Conservation (phyloP, 176 grass and related monocot genomes). For the Eleusine indica region DNA sequence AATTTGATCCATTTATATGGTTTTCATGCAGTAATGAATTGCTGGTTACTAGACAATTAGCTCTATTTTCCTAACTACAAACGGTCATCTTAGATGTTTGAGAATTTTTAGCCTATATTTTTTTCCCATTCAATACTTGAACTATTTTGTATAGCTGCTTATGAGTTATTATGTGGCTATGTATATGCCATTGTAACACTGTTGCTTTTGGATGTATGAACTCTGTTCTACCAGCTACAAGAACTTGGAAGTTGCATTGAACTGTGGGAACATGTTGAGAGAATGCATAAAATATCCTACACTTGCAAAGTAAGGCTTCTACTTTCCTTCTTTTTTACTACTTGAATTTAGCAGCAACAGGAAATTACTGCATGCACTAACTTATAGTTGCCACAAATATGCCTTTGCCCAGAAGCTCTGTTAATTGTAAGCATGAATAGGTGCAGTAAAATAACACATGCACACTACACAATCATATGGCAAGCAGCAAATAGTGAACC, state of each 20-base stretch:
- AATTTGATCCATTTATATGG: slow-evolving; percentile 14
- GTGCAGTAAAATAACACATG: slow-evolving; percentile 3
- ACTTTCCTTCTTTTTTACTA: background rate
- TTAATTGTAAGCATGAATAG: background rate
- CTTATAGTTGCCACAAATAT: slow-evolving; percentile 13
- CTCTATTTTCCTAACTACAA: background rate
- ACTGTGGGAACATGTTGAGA: slow-evolving; percentile 97
- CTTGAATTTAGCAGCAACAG: background rate
- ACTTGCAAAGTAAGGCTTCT: slow-evolving; percentile 90
- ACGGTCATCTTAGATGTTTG: background rate
- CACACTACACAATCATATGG: background rate
- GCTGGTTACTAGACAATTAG: background rate
- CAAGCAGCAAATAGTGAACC: background rate
- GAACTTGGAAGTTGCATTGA: slow-evolving; percentile 97
- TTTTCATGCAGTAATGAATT: slow-evolving; percentile 9
- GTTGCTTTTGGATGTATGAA: slow-evolving; percentile 30
- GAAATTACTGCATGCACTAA: background rate
- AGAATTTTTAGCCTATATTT: slow-evolving; percentile 12
- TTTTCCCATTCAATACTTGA: background rate
- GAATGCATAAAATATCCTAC: slow-evolving; percentile 96
- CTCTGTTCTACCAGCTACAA: slow-evolving; percentile 74
- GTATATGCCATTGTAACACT: slow-evolving; percentile 29
- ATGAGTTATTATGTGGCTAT: background rate
- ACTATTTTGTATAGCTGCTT: slow-evolving; percentile 24
- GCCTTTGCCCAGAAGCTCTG: slow-evolving; percentile 1